Evolutionary conservation across 345 rosid species (phyloP), one percentile per base, ranked within the genome.

Genomic region (Citrus unshiu): DNA sequence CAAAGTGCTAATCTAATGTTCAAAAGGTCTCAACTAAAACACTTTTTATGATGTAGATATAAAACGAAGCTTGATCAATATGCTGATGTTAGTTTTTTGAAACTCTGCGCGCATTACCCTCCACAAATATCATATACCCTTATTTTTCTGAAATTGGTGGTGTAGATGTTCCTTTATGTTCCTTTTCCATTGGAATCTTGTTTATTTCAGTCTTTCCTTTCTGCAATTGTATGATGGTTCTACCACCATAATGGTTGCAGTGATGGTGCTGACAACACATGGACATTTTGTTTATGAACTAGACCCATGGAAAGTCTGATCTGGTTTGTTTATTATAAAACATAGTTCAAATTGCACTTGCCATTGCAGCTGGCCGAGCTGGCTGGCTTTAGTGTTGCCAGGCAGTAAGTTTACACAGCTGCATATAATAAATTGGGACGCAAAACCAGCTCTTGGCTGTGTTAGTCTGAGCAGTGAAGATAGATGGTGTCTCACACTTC

Each of bases 361-460:
- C 77, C 29, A 40, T 77, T 86, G 95, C 93, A 80, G 90, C 95
- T 92, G 96, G 97, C 97, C 97, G 94, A 93, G 97, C 91, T 93
- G 93, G 81, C 59, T 90, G 97, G 98, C 88, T 89, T 5, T 82
- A 93, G 93, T 81, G 66, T 64, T 68, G 87, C 91, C 95, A 88
- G 73, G 79, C 92, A 87, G 95, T 92, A 92, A 92, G 89, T 91
- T 90, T 78, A 83, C 67, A 88, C 97, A 88, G 97, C 85, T 83
- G 97, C 95, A 82, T 78, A 93, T 58, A 89, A 67, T 57, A 72
- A 86, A 77, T 29, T n/a, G 83, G 88, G 89, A 86, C 84, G 70
- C 78, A 79, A 76, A 80, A 88, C 96, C 97, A 89, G 93, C 92
- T 90, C 93, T 83, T 93, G 79, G 46, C 91, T 89, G 93, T 74